Evolutionary conservation across 257 asterid genomes (phyloP).

Genomic region (Fraxinus pennsylvanica): DNA sequence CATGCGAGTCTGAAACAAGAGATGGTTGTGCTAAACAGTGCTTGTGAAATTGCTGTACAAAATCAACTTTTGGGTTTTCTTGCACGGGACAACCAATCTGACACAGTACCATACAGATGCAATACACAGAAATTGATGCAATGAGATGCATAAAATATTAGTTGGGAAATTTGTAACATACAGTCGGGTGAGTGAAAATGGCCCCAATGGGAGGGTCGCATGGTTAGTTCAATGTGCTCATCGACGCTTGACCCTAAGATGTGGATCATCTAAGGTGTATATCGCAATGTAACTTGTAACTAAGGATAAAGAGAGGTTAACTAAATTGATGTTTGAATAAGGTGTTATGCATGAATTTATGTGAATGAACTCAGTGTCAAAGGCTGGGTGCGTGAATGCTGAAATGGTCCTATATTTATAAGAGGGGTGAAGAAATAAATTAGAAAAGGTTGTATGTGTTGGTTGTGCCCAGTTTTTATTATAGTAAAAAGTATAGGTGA

Average conservation of each 20-base stretch:
- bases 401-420: too few species aligned
- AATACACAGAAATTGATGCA: background rate
- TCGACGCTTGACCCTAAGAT: too few species aligned
- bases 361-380: too few species aligned
- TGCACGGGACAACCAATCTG: constrained; percentile 33
- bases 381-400: too few species aligned
- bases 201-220: too few species aligned
- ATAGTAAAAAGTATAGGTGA: background rate
- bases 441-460: background rate
- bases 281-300: too few species aligned
- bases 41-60: background rate
- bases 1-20: background rate
- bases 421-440: background rate
- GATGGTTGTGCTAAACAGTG: background rate
- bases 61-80: constrained; percentile 29
- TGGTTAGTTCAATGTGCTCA: too few species aligned
- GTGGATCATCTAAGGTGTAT: too few species aligned
- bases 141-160: background rate
- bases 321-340: too few species aligned
- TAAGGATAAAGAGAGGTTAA: too few species aligned
- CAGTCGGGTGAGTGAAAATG: background rate
- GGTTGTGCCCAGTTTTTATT: background rate
- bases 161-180: background rate
- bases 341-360: too few species aligned
- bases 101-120: background rate